Evolutionary conservation across 805 yeast species (phyloP).

Genomic region (Phaffomyces thermotolerans): DNA sequence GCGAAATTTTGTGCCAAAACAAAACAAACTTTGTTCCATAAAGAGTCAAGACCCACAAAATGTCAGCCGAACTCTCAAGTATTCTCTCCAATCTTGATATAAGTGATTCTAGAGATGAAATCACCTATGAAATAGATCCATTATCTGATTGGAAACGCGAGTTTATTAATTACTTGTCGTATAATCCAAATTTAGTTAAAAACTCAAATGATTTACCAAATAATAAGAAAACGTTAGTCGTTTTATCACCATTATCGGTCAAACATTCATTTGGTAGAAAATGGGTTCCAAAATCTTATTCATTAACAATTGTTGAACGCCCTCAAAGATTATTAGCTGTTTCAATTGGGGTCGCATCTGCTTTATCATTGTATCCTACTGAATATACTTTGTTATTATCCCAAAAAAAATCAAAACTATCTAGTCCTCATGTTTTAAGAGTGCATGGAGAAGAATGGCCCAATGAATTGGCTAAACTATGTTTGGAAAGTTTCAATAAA

Average conservation of each 20-base stretch:
- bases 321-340: conserved; percentile 75
- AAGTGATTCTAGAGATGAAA: conserved; percentile 3
- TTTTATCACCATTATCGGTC: conserved; percentile 63
- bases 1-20: no score
- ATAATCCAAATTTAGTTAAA: conserved; percentile 30
- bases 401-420: conserved; percentile 39
- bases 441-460: conserved; percentile 80
- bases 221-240: conserved; percentile 46
- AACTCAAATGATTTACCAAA: conserved; percentile 30
- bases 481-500: conserved; percentile 50
- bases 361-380: conserved; percentile 60
- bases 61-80: conserved; percentile 13
- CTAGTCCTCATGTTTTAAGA: conserved; percentile 51
- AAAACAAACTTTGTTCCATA: no score
- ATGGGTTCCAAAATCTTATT: conserved; percentile 68
- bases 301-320: conserved; percentile 68
- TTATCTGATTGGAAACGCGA: conserved; percentile 34
- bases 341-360: conserved; percentile 73
- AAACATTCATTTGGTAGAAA: conserved; percentile 66
- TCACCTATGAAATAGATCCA: conserved; percentile 17
- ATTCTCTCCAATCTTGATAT: conserved; percentile 17
- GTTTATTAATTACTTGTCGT: conserved; percentile 36
- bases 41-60: neutral
- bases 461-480: conserved; percentile 44
- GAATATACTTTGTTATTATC: conserved; percentile 44